These are phyloP conservation scores for Populus hybrid DNA, from an alignment of 441 rosid species.

Conservation along the genomic window DNA sequence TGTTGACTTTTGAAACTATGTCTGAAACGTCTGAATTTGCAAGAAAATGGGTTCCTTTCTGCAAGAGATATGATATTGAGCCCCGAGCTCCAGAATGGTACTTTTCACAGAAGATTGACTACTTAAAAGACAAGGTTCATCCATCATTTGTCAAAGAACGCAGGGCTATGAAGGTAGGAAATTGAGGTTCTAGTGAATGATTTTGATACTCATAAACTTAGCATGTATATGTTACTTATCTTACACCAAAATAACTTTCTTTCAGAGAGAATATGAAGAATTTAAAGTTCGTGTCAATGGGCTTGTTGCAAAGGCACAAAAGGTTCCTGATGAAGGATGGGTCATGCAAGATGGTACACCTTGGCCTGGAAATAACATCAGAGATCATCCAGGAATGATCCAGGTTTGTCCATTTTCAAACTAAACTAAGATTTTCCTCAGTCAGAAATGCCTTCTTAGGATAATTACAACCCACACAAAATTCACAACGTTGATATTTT, in stretches of 20 bases:
- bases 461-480: neutral
- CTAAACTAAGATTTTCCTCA: neutral
- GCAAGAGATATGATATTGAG: conserved; percentile 33
- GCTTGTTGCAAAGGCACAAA: conserved; percentile 36
- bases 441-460: neutral
- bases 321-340: conserved; percentile 42
- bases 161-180: conserved; percentile 35
- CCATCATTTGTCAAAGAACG: conserved; percentile 38
- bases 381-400: conserved; percentile 43
- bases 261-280: conserved; percentile 38
- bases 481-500: neutral
- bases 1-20: conserved; percentile 34
- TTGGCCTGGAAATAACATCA: conserved; percentile 39
- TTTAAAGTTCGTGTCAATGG: conserved; percentile 30
- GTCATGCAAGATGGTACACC: conserved; percentile 40
- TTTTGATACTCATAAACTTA: neutral
- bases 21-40: conserved; percentile 38
- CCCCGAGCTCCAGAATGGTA: conserved; percentile 41
- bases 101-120: conserved; percentile 30
- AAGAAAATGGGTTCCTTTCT: conserved; percentile 38
- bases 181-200: neutral
- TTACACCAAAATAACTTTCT: neutral
- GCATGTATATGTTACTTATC: neutral
- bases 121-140: conserved; percentile 34
- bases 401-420: conserved; percentile 25